These are phyloP conservation scores for Kazachstania taianensis DNA, from an alignment of 805 yeast species.

Conservation along the genomic window DNA sequence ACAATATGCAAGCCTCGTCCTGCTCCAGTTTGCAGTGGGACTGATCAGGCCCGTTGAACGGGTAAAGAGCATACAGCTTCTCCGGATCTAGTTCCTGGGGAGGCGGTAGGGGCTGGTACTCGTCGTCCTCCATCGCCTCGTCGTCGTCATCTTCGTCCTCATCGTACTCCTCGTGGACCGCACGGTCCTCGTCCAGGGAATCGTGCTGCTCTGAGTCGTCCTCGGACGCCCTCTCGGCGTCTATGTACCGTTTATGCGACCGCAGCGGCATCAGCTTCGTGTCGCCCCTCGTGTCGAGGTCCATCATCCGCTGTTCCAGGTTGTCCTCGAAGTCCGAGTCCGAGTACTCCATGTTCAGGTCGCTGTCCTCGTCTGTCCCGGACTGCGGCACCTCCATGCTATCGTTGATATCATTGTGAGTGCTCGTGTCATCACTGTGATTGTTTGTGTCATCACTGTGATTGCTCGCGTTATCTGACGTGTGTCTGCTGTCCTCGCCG, in stretches of 20 bases:
- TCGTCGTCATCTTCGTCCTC: slow-evolving; percentile 14
- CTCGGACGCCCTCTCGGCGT: not conserved
- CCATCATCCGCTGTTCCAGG: slow-evolving; percentile 23
- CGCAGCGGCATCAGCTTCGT: not conserved
- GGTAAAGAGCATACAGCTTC: slow-evolving; percentile 75
- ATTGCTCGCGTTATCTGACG: not conserved
- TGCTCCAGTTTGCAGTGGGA: slow-evolving; percentile 74
- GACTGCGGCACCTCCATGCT: not conserved
- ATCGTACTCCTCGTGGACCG: slow-evolving; percentile 9
- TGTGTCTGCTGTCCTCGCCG: not conserved
- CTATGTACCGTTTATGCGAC: not conserved
- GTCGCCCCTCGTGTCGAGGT: slow-evolving; percentile 9
- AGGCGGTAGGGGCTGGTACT: slow-evolving; percentile 41
- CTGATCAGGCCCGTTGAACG: slow-evolving; percentile 85
- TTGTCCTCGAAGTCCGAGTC: slow-evolving; percentile 31
- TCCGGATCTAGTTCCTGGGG: slow-evolving; percentile 76
- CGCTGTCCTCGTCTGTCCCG: slow-evolving; percentile 1
- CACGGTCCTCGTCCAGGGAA: slow-evolving; percentile 3
- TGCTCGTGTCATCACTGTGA: not conserved
- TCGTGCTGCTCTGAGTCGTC: too few relatives aligned
- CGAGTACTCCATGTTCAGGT: slow-evolving; percentile 19
- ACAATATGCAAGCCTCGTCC: slow-evolving; percentile 71
- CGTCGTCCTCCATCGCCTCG: slow-evolving; percentile 31
- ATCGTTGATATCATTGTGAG: not conserved
- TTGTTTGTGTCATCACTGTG: not conserved